Conservation (phyloP, 345 rosid species). For the Bruguiera gymnorhiza region DNA sequence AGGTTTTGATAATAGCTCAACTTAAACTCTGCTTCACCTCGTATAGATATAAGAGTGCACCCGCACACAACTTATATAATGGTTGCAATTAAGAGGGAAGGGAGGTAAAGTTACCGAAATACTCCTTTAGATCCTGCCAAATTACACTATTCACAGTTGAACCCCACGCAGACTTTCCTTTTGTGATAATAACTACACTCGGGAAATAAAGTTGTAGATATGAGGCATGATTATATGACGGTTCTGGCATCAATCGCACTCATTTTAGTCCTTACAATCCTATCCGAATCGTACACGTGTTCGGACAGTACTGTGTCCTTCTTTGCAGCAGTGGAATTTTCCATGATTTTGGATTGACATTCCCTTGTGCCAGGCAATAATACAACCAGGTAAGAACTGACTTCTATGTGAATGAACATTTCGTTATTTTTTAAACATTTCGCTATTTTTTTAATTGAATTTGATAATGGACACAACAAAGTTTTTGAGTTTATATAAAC, state of each 20-base stretch:
- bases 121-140: conserved; percentile 18
- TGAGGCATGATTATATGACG: conserved; percentile 7
- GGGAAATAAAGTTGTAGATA: not conserved
- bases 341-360: not conserved
- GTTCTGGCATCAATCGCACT: conserved; percentile 13
- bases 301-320: conserved; percentile 20
- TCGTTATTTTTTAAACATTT: too few relatives aligned
- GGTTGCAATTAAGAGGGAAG: conserved; percentile 25
- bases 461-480: too few relatives aligned
- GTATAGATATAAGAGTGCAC: not conserved
- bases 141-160: not conserved
- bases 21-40: not conserved
- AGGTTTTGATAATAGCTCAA: not conserved
- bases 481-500: too few relatives aligned
- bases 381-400: too few relatives aligned
- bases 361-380: too few relatives aligned
- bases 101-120: conserved; percentile 17
- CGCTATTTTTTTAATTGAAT: too few relatives aligned
- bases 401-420: too few relatives aligned
- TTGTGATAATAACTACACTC: conserved; percentile 22
- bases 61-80: conserved; percentile 19
- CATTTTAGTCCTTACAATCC: not conserved
- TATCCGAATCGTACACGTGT: conserved; percentile 60
- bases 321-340: not conserved
- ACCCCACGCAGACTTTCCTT: not conserved